These are phyloP conservation scores for Saturnispora besseyi DNA, from an alignment of 805 yeast genomes.

Conservation along the genomic window DNA sequence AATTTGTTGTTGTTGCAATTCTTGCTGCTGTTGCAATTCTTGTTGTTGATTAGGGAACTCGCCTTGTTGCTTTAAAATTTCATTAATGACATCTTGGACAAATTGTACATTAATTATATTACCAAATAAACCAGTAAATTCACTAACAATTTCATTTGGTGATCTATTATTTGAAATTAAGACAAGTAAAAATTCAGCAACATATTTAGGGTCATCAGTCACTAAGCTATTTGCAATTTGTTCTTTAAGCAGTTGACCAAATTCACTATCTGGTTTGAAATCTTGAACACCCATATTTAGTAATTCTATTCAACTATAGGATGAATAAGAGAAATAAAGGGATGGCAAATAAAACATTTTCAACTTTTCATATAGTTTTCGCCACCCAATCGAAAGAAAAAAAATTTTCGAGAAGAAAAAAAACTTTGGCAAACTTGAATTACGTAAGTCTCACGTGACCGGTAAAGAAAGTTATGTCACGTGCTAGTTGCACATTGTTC, in stretches of 20 bases:
- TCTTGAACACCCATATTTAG: constrained; percentile 14
- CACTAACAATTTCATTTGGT: constrained; percentile 50
- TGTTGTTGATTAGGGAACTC: constrained; percentile 15
- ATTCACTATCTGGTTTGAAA: constrained; percentile 25
- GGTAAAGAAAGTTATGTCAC: too few species aligned
- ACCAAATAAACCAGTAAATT: constrained; percentile 53
- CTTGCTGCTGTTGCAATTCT: constrained; percentile 13
- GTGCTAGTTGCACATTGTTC: too few species aligned
- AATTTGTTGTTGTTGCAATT: constrained; percentile 9
- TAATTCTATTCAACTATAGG: neutral
- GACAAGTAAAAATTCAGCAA: constrained; percentile 67
- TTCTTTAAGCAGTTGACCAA: constrained; percentile 35
- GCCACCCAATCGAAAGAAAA: constrained; percentile 1
- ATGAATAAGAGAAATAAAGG: neutral
- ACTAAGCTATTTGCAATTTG: constrained; percentile 35
- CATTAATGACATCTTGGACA: constrained; percentile 48
- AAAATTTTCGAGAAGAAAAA: neutral
- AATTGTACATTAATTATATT: constrained; percentile 50
- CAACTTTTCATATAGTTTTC: neutral
- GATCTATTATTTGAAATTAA: constrained; percentile 61
- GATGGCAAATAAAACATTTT: neutral
- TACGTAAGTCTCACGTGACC: neutral
- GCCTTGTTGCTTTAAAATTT: constrained; percentile 36
- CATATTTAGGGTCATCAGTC: constrained; percentile 46
- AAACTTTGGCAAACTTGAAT: neutral